Evolutionary conservation across 2,329 filamentous ascomycete genomes (phyloP).

Genomic region (Dothidotthia symphoricarpi): DNA sequence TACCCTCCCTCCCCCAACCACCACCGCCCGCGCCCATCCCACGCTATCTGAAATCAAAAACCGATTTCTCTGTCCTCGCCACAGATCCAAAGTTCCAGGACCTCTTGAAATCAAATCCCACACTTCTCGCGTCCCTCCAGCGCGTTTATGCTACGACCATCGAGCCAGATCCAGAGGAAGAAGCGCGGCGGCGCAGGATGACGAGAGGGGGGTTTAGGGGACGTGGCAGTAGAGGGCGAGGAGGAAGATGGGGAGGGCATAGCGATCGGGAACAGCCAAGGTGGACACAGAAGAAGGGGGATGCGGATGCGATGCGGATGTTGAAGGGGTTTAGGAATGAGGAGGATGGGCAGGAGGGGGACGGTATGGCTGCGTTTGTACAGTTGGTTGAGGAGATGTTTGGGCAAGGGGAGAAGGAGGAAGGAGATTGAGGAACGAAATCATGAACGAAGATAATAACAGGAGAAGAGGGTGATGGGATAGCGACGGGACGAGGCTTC

Average conservation of each 20-base stretch:
- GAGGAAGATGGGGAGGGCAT: conserved; percentile 14
- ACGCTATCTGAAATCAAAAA: conserved; percentile 31
- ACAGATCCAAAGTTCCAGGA: conserved; percentile 27
- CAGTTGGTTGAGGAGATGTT: conserved; percentile 28
- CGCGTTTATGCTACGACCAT: conserved; percentile 37
- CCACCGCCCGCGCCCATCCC: conserved; percentile 29
- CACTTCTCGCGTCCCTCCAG: conserved; percentile 26
- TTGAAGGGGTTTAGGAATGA: conserved; percentile 28
- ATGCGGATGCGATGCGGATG: conserved; percentile 30
- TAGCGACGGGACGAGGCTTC: too few species aligned
- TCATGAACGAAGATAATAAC: conserved; percentile 2
- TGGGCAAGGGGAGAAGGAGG: conserved; percentile 8
- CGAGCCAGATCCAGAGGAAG: conserved; percentile 31
- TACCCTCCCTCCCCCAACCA: conserved; percentile 22
- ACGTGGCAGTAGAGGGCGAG: conserved; percentile 13
- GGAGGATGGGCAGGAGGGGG: conserved; percentile 32
- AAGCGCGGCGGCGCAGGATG: conserved; percentile 14
- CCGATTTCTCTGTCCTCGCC: conserved; percentile 34
- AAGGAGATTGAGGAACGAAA: conserved; percentile 5
- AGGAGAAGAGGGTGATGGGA: neutral
- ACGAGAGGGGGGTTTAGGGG: conserved; percentile 13
- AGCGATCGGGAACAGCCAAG: conserved; percentile 9
- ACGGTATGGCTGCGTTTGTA: conserved; percentile 45
- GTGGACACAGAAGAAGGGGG: conserved; percentile 35
- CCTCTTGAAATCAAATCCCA: conserved; percentile 28